These are phyloP conservation scores for Diplodia seriata DNA, from an alignment of 2,329 filamentous ascomycete genomes.

Conservation along the genomic window DNA sequence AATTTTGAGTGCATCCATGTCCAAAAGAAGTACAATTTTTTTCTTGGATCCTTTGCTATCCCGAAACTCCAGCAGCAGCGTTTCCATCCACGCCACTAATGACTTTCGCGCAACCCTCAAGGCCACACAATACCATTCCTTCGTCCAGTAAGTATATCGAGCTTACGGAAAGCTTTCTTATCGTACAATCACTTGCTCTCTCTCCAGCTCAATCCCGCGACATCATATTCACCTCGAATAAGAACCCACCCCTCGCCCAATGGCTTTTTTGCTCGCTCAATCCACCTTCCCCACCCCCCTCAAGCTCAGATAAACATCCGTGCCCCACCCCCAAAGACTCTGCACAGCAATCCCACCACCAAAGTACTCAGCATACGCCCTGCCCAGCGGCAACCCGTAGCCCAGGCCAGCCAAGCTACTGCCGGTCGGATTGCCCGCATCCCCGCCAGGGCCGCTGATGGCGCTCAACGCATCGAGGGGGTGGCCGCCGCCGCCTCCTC, in stretches of 20 bases:
- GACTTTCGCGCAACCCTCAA: not conserved
- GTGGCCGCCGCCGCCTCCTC: slow-evolving; percentile 59
- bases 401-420: slow-evolving; percentile 77
- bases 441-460: slow-evolving; percentile 56
- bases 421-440: slow-evolving; percentile 10
- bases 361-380: slow-evolving; percentile 98
- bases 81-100: not conserved
- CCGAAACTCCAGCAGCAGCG: not conserved
- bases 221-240: too few relatives aligned
- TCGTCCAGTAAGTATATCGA: not conserved
- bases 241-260: not conserved
- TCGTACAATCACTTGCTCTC: not conserved
- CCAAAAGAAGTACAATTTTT: too few relatives aligned
- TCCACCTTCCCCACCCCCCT: slow-evolving; percentile 62
- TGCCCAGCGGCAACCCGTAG: slow-evolving; percentile 87
- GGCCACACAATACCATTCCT: not conserved
- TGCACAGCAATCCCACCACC: slow-evolving; percentile 95
- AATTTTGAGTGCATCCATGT: too few relatives aligned
- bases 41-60: too few relatives aligned
- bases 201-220: not conserved
- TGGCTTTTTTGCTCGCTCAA: not conserved
- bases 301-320: slow-evolving; percentile 69
- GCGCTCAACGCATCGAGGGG: slow-evolving; percentile 73
- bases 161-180: not conserved
- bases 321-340: slow-evolving; percentile 92